Base-by-base conservation (phyloP, 129 eudicot genomes). In the Rutidosis leptorrhynchoides region DNA sequence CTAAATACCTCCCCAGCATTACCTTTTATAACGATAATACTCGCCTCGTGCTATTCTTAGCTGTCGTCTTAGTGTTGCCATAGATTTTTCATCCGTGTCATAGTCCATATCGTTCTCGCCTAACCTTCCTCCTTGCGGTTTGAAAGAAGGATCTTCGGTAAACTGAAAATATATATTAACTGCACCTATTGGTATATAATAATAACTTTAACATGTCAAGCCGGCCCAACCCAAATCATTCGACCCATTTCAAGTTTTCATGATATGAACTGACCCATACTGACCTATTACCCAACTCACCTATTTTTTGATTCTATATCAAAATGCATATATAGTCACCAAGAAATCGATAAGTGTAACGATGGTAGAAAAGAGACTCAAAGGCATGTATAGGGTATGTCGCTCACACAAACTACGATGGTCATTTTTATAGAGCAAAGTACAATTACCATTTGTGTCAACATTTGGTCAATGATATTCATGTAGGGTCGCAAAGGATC, bases 31-130 rank as follows among this genome's bases (percentile, higher is more conserved):
- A 6, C 96, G 90, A 46, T 88, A 88, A 74, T 92, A 92, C 71
- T 80, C 80, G 68, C 79, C 96, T 40, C 83, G 79, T 20, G 98
- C 96, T 83, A 58, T 81, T 74, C 68, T 73, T 16, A 92, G 84
- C 27, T 92, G 96, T 14, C 96, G 96, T 74, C 98, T 83, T 45
- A 92, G 82, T 29, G 82, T 59, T 30, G 98, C 98, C 98, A 92
- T 92, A 54, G 89, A 69, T 74, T 88, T 92, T 40, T 75, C 89
- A 73, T 88, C 95, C 24, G 87, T 74, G 74, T 92, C 98, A 83
- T 92, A 88, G 66, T 92, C 98, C 98, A 92, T 92, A 66, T 92
- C 98, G 74, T 83, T 88, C 86, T 92, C 98, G 26, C 98, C 96
- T 64, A 92, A 76, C 45, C 80, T 80, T 59, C 98, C 98, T 21